Evolutionary conservation across 257 asterid species (phyloP), one percentile per base, ranked within the genome.

Genomic region (Scutellaria galericulata): DNA sequence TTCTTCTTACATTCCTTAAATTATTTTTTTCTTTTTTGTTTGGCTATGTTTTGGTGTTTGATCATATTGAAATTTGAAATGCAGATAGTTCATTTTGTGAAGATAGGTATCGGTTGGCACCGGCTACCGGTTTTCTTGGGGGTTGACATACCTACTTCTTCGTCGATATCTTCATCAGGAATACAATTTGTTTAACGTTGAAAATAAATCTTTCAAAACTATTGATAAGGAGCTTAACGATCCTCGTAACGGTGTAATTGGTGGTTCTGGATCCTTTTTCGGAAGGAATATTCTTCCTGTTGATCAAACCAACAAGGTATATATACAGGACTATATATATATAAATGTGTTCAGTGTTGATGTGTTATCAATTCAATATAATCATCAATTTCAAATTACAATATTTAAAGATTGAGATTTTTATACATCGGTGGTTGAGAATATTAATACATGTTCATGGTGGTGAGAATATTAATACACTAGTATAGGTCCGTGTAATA

Each of bases 151-250:
- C 77, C 77, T 89, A 2, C 64, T 24, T 45, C 68, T 85, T 7
- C 87, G 93, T 0, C 84, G 91, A 0, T 82, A 27, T 44, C 83
- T 89, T 20, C 84, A 89, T 74, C 83, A 87, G 15, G 47, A 78
- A 37, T 87, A 89, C 76, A 89, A 87, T 78, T 76, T 89, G 82
- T 51, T 89, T 64, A 86, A 82, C 69, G 90, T 87, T 0, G 93
- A 90, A 3, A 78, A 66, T 48, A 82, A 84, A 0, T 80, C 85
- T 0, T 68, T n/a, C 4, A 68, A 80, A 2, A 79, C 66, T 18
- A 18, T 18, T 18, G 18, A 18, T 18, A 18, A 18, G 18, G 18
- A 18, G 18, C 18, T 18, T 51, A 85, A 82, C 46, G 85, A 87
- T 54, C 88, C 89, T 15, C 66, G 27, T 24, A 24, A 79, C 59